phyloP scores from a whole-genome alignment of 352 stramenopile species.

The Globisporangium parvum region DNA sequence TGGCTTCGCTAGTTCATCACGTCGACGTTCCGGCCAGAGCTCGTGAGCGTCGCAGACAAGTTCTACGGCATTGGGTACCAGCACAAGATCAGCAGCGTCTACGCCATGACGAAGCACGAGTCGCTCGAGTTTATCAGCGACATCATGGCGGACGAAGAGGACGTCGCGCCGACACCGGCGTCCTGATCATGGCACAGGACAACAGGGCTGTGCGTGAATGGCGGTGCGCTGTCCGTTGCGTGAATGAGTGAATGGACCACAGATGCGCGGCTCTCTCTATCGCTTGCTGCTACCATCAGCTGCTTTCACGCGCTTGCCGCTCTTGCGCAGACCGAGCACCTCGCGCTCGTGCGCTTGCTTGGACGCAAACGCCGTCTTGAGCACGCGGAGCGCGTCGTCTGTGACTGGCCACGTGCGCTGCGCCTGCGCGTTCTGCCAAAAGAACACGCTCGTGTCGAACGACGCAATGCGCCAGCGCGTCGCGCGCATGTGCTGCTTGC shows the following conservation, averaged over 20 bases:
- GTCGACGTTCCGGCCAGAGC: slow-evolving; percentile 98
- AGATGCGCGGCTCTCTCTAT: no score
- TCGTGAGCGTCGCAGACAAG: slow-evolving; percentile 96
- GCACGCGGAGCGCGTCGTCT: slow-evolving; percentile 35
- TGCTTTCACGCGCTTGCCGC: slow-evolving; percentile 58
- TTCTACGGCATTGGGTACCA: slow-evolving; percentile 99
- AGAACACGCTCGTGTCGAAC: slow-evolving; percentile 95
- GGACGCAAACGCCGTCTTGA: slow-evolving; percentile 62
- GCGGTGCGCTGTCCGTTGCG: not conserved
- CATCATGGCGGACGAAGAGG: slow-evolving; percentile 87
- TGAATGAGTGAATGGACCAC: no score
- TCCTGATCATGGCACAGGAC: not conserved
- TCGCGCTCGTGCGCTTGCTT: slow-evolving; percentile 78
- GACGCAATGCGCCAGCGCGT: slow-evolving; percentile 88
- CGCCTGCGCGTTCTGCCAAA: slow-evolving; percentile 91
- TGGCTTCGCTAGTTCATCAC: slow-evolving; percentile 89
- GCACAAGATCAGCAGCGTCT: slow-evolving; percentile 97
- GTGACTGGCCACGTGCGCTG: slow-evolving; percentile 64
- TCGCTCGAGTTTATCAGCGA: slow-evolving; percentile 95
- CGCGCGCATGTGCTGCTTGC: slow-evolving; percentile 87
- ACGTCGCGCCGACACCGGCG: slow-evolving; percentile 22
- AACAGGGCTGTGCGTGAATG: not conserved
- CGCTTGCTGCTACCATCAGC: slow-evolving; percentile 3
- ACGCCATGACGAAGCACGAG: slow-evolving; percentile 94
- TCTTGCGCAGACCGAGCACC: slow-evolving; percentile 54